Percentiles rank a stretch among this genome's conserved stretches.
These are phyloP conservation scores for Elsinoe necatrix DNA, from an alignment of 2,329 filamentous ascomycete genomes.

Conservation along the genomic window DNA sequence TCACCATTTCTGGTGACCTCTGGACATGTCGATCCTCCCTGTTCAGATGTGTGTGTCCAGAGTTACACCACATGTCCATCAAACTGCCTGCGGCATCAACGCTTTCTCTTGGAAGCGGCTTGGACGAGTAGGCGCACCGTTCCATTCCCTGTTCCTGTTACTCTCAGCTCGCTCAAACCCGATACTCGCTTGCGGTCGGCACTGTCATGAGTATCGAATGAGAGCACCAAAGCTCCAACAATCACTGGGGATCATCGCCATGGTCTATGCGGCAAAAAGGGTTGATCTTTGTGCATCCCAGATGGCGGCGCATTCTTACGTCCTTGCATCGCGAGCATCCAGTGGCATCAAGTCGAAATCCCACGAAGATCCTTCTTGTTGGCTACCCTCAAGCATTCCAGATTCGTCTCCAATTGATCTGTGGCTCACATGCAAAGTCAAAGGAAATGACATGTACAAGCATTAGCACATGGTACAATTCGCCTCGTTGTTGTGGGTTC, in stretches of 20 bases:
- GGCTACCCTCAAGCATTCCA: background rate
- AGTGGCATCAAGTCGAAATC: background rate
- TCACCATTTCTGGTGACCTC: background rate
- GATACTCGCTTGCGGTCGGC: background rate
- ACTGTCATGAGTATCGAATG: background rate
- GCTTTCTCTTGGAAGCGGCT: background rate
- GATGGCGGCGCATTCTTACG: background rate
- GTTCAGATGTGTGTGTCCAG: slow-evolving; percentile 4
- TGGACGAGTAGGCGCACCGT: background rate
- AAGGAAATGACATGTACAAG: background rate
- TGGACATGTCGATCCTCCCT: slow-evolving; percentile 7
- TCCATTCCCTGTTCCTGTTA: background rate
- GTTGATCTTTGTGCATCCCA: background rate
- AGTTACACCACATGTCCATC: slow-evolving; percentile 4
- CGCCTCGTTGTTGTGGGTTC: background rate
- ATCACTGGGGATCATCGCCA: background rate
- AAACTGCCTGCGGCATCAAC: background rate
- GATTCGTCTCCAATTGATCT: background rate
- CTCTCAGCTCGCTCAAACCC: background rate
- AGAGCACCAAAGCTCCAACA: background rate
- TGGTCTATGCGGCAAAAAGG: background rate
- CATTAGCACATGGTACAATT: slow-evolving; percentile 3
- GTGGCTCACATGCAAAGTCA: background rate
- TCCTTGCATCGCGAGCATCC: background rate
- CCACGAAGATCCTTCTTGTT: background rate